A percentile compares a stretch with the other conserved stretches of the same genome.
These are phyloP conservation scores for Saitozyma podzolica DNA, from an alignment of 768 basidiomycete species.

Conservation along the genomic window DNA sequence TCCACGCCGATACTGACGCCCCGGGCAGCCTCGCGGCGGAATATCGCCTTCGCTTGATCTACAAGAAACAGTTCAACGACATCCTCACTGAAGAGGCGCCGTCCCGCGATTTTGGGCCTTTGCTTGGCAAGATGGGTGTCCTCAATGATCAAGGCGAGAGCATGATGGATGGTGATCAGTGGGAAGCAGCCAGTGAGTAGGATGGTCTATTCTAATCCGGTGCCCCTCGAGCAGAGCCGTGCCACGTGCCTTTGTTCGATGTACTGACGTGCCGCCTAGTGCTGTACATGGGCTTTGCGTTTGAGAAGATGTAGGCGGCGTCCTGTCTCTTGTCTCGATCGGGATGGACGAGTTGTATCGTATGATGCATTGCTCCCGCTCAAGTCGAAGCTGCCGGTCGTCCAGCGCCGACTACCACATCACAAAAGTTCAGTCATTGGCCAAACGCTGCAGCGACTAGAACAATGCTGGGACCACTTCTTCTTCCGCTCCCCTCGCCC, in stretches of 20 bases:
- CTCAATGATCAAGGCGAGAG: constrained; percentile 81
- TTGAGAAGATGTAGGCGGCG: constrained; percentile 60
- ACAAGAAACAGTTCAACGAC: constrained; percentile 86
- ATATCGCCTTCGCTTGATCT: constrained; percentile 70
- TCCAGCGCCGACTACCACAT: no score
- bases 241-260: constrained; percentile 7
- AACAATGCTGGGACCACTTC: no score
- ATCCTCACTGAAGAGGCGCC: constrained; percentile 80
- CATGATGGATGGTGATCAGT: constrained; percentile 90
- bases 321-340: not conserved
- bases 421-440: no score
- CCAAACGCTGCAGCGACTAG: no score
- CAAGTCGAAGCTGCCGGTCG: no score
- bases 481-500: no score
- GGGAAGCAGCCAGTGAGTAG: constrained; percentile 95
- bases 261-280: constrained; percentile 58
- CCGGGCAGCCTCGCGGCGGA: constrained; percentile 73
- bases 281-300: constrained; percentile 90
- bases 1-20: not conserved
- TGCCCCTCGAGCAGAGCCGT: constrained; percentile 3
- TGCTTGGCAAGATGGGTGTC: constrained; percentile 88
- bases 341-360: no score
- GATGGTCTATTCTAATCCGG: constrained; percentile 5
- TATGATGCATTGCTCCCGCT: not conserved
- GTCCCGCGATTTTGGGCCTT: constrained; percentile 73